phyloP scores from a whole-genome alignment of 441 rosid species.

The Macaranga tanarius region DNA sequence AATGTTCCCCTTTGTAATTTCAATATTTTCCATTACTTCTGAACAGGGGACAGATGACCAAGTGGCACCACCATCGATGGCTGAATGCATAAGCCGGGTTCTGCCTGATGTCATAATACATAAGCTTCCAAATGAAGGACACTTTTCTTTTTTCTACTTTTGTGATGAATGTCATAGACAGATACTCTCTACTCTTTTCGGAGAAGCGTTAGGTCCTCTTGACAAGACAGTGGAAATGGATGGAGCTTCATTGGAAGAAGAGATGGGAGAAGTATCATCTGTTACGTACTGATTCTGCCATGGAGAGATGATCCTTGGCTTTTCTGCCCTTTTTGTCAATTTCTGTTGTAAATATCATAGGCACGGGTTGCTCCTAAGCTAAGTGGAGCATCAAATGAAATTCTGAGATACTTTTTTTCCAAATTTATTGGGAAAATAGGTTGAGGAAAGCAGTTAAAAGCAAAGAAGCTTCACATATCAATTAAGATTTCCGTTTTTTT shows the following conservation, averaged over 20 bases:
- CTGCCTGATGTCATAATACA: constrained; percentile 64
- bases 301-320: constrained; percentile 19
- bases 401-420: constrained; percentile 6
- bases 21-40: constrained; percentile 8
- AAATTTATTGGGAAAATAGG: constrained; percentile 17
- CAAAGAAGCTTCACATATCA: constrained; percentile 24
- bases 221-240: constrained; percentile 30
- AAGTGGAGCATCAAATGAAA: constrained; percentile 27
- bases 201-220: constrained; percentile 67
- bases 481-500: constrained; percentile 6
- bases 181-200: constrained; percentile 65
- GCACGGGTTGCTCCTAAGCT: constrained; percentile 35
- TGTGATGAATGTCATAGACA: constrained; percentile 80
- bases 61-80: constrained; percentile 68
- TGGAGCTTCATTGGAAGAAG: constrained; percentile 22
- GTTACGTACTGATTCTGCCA: constrained; percentile 8
- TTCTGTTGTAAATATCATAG: constrained; percentile 47
- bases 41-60: constrained; percentile 82
- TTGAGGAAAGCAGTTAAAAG: constrained; percentile 15
- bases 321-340: background rate
- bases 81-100: constrained; percentile 65
- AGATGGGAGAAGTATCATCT: constrained; percentile 13
- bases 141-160: constrained; percentile 69
- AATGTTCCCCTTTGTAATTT: background rate
- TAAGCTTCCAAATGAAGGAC: constrained; percentile 78